phyloP scores from a whole-genome alignment of 148 eudicot genomes.

The Arctostaphylos glauca region DNA sequence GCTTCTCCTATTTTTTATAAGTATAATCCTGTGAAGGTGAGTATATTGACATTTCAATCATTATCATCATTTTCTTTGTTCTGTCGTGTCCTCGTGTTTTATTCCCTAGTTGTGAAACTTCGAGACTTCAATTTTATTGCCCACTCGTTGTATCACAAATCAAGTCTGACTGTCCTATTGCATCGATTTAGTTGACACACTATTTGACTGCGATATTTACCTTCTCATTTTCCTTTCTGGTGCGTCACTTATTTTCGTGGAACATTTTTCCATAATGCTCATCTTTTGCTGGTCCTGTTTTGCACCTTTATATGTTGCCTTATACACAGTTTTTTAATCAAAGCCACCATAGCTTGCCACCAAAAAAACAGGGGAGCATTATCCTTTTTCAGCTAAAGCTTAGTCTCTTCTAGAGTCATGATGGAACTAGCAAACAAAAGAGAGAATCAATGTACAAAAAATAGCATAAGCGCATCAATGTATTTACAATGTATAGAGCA shows the following conservation, averaged over 20 bases:
- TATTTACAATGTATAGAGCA: neutral
- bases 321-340: no score
- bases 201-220: neutral
- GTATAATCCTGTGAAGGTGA: conserved; percentile 94
- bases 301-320: no score
- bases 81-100: neutral
- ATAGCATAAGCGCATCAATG: neutral
- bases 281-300: no score
- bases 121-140: neutral
- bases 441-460: neutral
- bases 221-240: no score
- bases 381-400: no score
- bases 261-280: no score
- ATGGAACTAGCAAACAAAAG: neutral
- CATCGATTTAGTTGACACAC: neutral
- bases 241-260: no score
- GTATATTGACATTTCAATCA: conserved; percentile 10
- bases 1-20: conserved; percentile 98
- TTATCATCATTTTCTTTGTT: neutral
- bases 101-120: neutral
- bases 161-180: neutral
- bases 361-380: no score
- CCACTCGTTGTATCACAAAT: neutral
- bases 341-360: no score
- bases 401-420: no score